These are phyloP conservation scores for Gaeumannomyces sp. DNA, from an alignment of 2,329 filamentous ascomycete species.

Conservation along the genomic window DNA sequence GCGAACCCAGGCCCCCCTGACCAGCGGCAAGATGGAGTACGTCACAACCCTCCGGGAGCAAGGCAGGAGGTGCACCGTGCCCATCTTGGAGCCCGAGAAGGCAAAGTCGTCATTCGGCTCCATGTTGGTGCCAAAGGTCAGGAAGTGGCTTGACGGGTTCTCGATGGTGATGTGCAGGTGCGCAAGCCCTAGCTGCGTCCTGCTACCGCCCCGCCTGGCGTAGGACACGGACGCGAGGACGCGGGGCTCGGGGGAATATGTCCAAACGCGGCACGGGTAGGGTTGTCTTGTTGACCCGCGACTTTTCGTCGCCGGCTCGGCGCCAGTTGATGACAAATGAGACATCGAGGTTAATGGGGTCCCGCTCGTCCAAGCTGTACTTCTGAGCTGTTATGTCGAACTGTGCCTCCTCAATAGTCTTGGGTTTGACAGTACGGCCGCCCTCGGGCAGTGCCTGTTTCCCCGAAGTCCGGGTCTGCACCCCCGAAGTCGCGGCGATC, in stretches of 20 bases:
- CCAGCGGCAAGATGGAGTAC: conserved; percentile 67
- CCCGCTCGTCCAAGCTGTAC: conserved; percentile 71
- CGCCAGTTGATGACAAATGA: conserved; percentile 73
- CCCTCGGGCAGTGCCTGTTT: conserved; percentile 30
- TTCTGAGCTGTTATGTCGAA: conserved; percentile 76
- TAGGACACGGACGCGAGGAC: conserved; percentile 61
- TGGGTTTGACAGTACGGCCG: conserved; percentile 51
- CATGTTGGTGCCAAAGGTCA: conserved; percentile 89
- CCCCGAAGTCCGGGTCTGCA: conserved; percentile 47
- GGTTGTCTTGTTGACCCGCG: conserved; percentile 51
- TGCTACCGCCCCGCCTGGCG: conserved; percentile 16
- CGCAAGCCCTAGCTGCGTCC: conserved; percentile 25
- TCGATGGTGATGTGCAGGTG: conserved; percentile 64
- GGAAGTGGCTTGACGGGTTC: conserved; percentile 89
- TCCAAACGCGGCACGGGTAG: conserved; percentile 75
- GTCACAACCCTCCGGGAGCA: conserved; percentile 67
- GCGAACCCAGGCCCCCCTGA: conserved; percentile 59
- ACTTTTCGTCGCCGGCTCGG: conserved; percentile 35
- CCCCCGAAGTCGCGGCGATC: conserved; percentile 43
- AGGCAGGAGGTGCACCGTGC: conserved; percentile 74
- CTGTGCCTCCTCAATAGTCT: conserved; percentile 63
- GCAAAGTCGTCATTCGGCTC: conserved; percentile 89
- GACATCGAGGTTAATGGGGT: conserved; percentile 67
- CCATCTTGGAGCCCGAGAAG: conserved; percentile 82
- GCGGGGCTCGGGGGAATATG: conserved; percentile 75